Percentiles rank a stretch among this genome's conserved stretches.
These are phyloP conservation scores for Botrytis tulipae DNA, from an alignment of 2,329 filamentous ascomycete genomes.

Conservation along the genomic window DNA sequence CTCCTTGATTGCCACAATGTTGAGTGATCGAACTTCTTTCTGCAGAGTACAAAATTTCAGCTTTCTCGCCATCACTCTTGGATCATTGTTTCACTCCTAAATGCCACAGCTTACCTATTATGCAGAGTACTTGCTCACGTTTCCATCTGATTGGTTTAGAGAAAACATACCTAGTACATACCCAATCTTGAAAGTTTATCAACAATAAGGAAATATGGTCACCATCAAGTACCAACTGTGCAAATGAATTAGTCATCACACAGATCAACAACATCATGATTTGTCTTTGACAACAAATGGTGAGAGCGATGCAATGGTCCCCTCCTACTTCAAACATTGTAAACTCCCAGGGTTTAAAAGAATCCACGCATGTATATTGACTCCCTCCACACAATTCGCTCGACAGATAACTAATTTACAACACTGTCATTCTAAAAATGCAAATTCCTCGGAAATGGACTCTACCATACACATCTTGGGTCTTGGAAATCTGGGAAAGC, in stretches of 20 bases:
- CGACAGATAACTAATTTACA: not conserved
- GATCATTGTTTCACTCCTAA: not conserved
- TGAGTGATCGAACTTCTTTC: not conserved
- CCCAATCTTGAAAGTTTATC: not conserved
- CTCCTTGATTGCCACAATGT: not conserved
- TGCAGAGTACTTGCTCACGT: not conserved
- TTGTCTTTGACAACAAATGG: not conserved
- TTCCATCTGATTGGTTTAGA: not conserved
- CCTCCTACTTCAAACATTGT: not conserved
- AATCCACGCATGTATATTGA: not conserved
- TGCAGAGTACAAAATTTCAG: not conserved
- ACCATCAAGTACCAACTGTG: not conserved
- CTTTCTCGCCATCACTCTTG: not conserved
- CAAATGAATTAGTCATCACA: not conserved
- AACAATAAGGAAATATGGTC: not conserved
- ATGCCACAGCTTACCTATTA: not conserved
- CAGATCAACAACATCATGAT: not conserved
- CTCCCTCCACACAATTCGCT: not conserved
- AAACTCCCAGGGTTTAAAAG: not conserved
- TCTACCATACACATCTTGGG: conserved; percentile 71
- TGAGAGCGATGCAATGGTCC: not conserved
- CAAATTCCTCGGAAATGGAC: not conserved
- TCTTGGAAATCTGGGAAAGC: conserved; percentile 74
- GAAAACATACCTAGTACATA: not conserved
- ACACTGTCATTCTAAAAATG: not conserved